phyloP scores from a whole-genome alignment of 2,329 filamentous ascomycete genomes.

The Remersonia thermophila region DNA sequence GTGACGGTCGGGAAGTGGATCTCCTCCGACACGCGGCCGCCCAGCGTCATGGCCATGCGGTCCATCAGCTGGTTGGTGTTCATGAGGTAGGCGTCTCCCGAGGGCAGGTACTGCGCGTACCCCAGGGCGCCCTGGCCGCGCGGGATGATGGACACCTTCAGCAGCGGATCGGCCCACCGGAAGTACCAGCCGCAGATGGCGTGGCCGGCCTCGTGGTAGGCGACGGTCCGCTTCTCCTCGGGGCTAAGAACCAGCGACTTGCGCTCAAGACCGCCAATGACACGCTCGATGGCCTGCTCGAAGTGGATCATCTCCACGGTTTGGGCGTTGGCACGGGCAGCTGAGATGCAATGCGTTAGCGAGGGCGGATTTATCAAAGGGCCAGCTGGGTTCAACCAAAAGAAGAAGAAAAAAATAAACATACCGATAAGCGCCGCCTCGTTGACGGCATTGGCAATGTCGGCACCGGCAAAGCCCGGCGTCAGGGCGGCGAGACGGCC shows the following conservation, averaged over 20 bases:
- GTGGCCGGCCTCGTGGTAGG: conserved; percentile 69
- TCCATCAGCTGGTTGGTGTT: conserved; percentile 94
- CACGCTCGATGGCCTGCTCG: conserved; percentile 93
- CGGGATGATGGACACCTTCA: conserved; percentile 98
- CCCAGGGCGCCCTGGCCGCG: conserved; percentile 87
- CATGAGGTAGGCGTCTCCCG: conserved; percentile 88
- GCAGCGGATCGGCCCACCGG: conserved; percentile 85
- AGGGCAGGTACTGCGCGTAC: conserved; percentile 93
- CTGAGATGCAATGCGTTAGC: conserved; percentile 45
- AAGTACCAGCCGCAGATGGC: conserved; percentile 99
- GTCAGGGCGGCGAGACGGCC: conserved; percentile 86
- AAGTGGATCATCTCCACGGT: conserved; percentile 83
- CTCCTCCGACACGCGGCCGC: conserved; percentile 89
- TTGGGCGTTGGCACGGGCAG: conserved; percentile 69
- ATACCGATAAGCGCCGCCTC: conserved; percentile 91
- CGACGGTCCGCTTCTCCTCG: conserved; percentile 65
- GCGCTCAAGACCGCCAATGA: conserved; percentile 92
- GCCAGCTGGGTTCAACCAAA: background rate
- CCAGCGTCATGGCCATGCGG: conserved; percentile 98
- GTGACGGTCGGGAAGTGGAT: conserved; percentile 95
- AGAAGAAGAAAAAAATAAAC: conserved; percentile 21
- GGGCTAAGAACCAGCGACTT: conserved; percentile 90
- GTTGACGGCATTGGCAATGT: conserved; percentile 97
- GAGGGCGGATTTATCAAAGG: conserved; percentile 2
- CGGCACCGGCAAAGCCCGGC: conserved; percentile 91